These are phyloP conservation scores for Helicocarpus griseus DNA, from an alignment of 2,329 filamentous ascomycete species.

Conservation along the genomic window DNA sequence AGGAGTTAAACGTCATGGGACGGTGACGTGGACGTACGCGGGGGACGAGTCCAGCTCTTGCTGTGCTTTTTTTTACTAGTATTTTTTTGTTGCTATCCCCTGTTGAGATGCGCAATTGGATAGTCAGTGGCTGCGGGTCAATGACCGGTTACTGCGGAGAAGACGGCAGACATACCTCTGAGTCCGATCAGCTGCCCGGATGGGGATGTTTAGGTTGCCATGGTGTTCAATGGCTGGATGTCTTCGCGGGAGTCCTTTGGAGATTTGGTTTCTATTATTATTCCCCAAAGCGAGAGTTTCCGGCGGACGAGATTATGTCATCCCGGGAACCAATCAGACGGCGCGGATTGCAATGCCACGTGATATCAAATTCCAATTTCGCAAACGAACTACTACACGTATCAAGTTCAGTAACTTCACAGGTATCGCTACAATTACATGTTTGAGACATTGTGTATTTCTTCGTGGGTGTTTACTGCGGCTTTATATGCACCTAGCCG, in stretches of 20 bases:
- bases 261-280: background rate
- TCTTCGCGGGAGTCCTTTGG: background rate
- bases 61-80: background rate
- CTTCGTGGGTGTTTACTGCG: too few relatives aligned
- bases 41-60: background rate
- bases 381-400: too few relatives aligned
- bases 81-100: background rate
- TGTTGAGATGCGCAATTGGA: background rate
- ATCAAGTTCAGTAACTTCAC: too few relatives aligned
- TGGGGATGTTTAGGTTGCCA: slow-evolving; percentile 6
- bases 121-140: background rate
- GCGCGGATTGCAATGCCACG: background rate
- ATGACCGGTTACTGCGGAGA: background rate
- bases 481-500: too few relatives aligned
- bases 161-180: background rate
- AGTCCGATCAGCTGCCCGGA: background rate
- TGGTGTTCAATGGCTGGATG: slow-evolving; percentile 11
- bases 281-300: background rate
- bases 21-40: background rate
- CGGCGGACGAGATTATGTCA: background rate
- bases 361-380: too few relatives aligned
- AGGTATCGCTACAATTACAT: too few relatives aligned
- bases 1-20: background rate
- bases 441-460: too few relatives aligned
- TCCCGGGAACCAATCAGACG: background rate